Conservation (phyloP, 441 rosid species). For the Populus trichocarpa region DNA sequence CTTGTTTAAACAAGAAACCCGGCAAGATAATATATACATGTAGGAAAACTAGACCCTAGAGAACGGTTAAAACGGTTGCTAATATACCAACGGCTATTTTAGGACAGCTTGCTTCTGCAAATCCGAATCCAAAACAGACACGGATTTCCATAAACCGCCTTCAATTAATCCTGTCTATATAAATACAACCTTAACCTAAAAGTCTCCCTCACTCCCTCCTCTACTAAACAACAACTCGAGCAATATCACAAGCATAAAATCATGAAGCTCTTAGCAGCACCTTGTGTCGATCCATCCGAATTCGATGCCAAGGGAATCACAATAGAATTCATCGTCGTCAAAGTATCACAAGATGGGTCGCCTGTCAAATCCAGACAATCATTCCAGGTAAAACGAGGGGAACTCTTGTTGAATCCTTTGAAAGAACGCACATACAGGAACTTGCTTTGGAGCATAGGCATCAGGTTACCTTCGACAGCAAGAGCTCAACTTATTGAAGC, state of each 20-base stretch:
- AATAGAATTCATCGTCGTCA: background rate
- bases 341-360: background rate
- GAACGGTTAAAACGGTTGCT: background rate
- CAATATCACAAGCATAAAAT: no score
- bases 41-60: no score
- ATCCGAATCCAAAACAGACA: background rate
- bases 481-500: background rate
- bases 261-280: background rate
- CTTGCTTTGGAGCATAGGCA: background rate
- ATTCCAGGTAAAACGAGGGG: background rate
- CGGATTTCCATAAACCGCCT: background rate
- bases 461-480: background rate
- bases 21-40: no score
- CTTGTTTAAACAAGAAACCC: no score
- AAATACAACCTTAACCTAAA: background rate
- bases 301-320: background rate
- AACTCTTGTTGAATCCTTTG: background rate
- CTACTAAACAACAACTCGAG: background rate
- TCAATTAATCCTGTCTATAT: no score
- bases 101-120: background rate
- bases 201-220: background rate
- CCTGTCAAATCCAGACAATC: background rate
- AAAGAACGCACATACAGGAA: background rate
- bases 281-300: no score
- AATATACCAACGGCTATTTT: background rate